A percentile compares a stretch with the other conserved stretches of the same genome.
Evolutionary conservation across 2,329 filamentous ascomycete species (phyloP).

Genomic region (Trichoderma cornu-damae): DNA sequence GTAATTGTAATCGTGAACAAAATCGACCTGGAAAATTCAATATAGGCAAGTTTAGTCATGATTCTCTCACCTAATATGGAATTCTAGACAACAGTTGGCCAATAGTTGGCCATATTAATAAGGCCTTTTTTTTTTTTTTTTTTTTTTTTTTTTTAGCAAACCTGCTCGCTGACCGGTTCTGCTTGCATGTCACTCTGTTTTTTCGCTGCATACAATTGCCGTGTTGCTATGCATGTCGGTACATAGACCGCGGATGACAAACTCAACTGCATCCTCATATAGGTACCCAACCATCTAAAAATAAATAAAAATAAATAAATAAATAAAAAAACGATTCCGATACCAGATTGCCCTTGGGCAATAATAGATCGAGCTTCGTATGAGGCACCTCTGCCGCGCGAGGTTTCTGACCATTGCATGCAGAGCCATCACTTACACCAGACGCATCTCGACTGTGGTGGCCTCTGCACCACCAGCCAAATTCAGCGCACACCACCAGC

Average conservation of each 20-base stretch:
- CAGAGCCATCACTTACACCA: not conserved
- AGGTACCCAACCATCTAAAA: too few relatives aligned
- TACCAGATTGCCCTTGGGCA: too few relatives aligned
- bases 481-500: conserved; percentile 10
- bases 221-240: conserved; percentile 7
- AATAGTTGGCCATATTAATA: not conserved
- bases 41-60: conserved; percentile 9
- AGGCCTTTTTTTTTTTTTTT: too few relatives aligned
- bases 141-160: too few relatives aligned
- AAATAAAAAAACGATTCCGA: too few relatives aligned
- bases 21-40: too few relatives aligned
- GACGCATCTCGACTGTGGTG: not conserved
- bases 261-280: not conserved
- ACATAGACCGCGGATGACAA: conserved; percentile 5
- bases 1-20: not conserved
- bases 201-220: not conserved
- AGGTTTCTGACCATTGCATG: not conserved
- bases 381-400: not conserved
- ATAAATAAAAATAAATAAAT: too few relatives aligned
- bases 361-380: not conserved
- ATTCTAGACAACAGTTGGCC: not conserved
- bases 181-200: not conserved
- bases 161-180: not conserved
- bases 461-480: not conserved
- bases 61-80: conserved; percentile 3